Conservation (phyloP, 2,329 filamentous ascomycete species). For the Sclerotinia sclerotiorum region DNA sequence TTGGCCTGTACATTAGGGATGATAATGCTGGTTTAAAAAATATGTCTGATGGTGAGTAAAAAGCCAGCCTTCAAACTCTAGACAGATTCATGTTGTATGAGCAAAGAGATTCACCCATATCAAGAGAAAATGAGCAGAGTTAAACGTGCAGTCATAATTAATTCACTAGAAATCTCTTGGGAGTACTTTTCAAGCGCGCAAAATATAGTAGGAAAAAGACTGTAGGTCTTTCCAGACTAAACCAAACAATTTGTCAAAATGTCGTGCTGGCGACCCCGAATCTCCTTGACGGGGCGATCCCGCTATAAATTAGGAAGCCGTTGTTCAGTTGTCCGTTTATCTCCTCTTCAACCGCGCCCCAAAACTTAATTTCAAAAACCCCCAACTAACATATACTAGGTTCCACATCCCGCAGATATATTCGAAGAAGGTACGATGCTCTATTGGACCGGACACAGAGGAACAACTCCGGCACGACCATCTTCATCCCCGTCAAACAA, state of each 20-base stretch:
- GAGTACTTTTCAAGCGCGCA: not conserved
- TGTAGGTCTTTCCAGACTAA: not conserved
- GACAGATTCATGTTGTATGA: not conserved
- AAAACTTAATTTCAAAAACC: not conserved
- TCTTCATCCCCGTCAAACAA: not conserved
- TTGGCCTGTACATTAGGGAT: not conserved
- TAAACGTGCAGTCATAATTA: not conserved
- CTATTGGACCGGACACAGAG: not conserved
- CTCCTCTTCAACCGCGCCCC: not conserved
- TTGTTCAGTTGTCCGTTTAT: not conserved
- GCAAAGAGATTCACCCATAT: not conserved
- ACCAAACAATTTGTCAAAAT: not conserved
- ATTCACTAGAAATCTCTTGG: not conserved
- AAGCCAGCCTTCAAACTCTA: not conserved
- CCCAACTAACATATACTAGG: not conserved
- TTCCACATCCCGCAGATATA: not conserved
- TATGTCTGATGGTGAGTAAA: not conserved
- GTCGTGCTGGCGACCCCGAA: not conserved
- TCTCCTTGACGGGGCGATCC: not conserved
- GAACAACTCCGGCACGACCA: not conserved
- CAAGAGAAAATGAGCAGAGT: not conserved
- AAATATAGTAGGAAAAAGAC: not conserved
- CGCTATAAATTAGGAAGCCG: too few species aligned
- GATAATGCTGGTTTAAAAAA: not conserved
- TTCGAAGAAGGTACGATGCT: not conserved